Base-by-base conservation (phyloP, 805 yeast species). In the Ogataea pilisensis region DNA sequence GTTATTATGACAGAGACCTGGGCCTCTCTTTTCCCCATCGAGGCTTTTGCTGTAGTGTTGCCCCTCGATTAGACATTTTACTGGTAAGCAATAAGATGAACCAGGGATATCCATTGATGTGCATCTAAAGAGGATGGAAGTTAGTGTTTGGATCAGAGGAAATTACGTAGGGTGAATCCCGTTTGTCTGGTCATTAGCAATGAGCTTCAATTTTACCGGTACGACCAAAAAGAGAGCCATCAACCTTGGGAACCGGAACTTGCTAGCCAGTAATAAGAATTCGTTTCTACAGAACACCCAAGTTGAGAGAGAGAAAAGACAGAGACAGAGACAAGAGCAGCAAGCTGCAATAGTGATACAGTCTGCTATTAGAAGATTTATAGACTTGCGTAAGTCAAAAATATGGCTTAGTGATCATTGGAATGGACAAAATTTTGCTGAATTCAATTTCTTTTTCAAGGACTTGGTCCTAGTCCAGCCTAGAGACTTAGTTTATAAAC, bases 251-350 rank as follows among this genome's bases (percentile, higher is more conserved):
- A 54, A 53, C 33, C 42, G 66, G 18, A 44, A 42, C 13, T 44
- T 57, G 19, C 14, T 39, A 7, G 42, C 60, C 38, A 39, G 63
- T 45, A 54, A 72, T 58, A 61, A 69, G 44, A 51, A 66, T 41
- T 59, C 72, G 50, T 68, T 73, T 37, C 62, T 91, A n/a, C 76
- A 74, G 43, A 78, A 75, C 48, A 80, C 95, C 4, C 76, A 77
- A 49, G 64, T 65, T 30, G 88, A 85, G 45, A 69, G 97, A 30
- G 72, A 69, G 43, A 73, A 72, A 44, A 72, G 97, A 42, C 89
- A 85, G 42, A 58, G 65, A 25, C 72, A 65, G 13, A 69, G 85
- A 18, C 53, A 58, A 12, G 73, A 70, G 36, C 75, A 71, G 30
- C 65, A 60, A 28, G 75, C 86, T 1, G 79, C 78, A 0, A 41